Conservation (phyloP, 169 alveolate genomes). For the Eimeria brunetti region DNA sequence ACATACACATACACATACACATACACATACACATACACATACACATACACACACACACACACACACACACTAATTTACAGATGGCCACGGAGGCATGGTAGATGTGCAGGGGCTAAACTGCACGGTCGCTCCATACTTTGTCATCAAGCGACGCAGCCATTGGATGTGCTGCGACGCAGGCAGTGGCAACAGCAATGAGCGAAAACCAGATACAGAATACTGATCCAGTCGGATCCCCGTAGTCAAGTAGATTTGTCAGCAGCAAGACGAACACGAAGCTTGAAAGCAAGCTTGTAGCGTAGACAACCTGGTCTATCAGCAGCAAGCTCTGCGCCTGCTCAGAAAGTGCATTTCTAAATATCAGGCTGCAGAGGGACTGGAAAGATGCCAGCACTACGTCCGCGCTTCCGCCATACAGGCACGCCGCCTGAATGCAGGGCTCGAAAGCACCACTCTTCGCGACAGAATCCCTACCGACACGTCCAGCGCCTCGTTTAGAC, state of each 20-base stretch:
- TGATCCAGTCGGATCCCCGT: slow-evolving; percentile 15
- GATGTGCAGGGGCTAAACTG: background rate
- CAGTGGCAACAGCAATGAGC: slow-evolving; percentile 32
- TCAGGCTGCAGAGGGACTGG: slow-evolving; percentile 39
- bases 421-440: slow-evolving; percentile 61
- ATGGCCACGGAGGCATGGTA: background rate
- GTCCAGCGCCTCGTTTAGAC: slow-evolving; percentile 20
- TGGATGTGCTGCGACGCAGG: slow-evolving; percentile 35
- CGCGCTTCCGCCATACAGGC: slow-evolving; percentile 37
- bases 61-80: background rate
- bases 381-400: slow-evolving; percentile 62
- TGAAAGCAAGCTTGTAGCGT: slow-evolving; percentile 39
- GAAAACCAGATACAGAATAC: slow-evolving; percentile 65
- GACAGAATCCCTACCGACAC: background rate
- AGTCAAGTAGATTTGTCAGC: slow-evolving; percentile 33
- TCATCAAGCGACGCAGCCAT: slow-evolving; percentile 60
- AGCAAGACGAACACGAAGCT: slow-evolving; percentile 46
- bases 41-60: too few species aligned
- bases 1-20: too few species aligned
- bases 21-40: too few species aligned
- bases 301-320: slow-evolving; percentile 53
- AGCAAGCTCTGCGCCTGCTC: slow-evolving; percentile 60
- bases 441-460: background rate
- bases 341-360: slow-evolving; percentile 28
- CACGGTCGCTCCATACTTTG: background rate